Evolutionary conservation across 2,329 filamentous ascomycete species (phyloP).

Genomic region (Neocatenulostroma microsporum): DNA sequence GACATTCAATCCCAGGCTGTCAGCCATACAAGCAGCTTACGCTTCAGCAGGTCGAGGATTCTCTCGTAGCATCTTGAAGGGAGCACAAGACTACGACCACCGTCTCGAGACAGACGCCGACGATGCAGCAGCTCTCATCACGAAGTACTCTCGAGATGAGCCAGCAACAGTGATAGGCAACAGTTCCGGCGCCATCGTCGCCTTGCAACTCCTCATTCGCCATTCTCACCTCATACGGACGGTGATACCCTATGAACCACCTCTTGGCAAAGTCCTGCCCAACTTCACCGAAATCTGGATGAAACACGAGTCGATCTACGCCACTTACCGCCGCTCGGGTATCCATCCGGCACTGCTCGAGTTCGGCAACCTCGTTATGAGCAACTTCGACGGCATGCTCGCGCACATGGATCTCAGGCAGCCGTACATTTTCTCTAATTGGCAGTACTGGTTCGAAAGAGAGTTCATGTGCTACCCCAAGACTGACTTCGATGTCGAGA

Average conservation of each 20-base stretch:
- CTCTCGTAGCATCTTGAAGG: neutral
- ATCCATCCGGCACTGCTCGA: conserved; percentile 3
- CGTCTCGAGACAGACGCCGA: conserved; percentile 1
- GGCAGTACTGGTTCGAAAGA: conserved; percentile 12
- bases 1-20: neutral
- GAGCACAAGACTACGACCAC: conserved; percentile 1
- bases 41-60: conserved; percentile 3
- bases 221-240: conserved; percentile 5
- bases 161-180: conserved; percentile 10
- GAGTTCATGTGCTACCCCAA: conserved; percentile 10
- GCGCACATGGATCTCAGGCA: neutral
- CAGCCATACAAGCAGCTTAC: too few relatives aligned
- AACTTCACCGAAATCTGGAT: conserved; percentile 7
- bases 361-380: conserved; percentile 6
- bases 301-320: conserved; percentile 7
- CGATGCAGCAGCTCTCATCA: conserved; percentile 4
- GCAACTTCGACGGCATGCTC: conserved; percentile 1
- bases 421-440: conserved; percentile 8
- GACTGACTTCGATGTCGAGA: conserved; percentile 8
- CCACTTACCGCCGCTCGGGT: conserved; percentile 8
- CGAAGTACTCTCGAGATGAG: conserved; percentile 5
- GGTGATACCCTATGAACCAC: conserved; percentile 8
- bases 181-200: conserved; percentile 10
- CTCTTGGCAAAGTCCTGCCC: conserved; percentile 7
- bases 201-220: conserved; percentile 6